A percentile compares a stretch with the other conserved stretches of the same genome.
Conservation (phyloP, 306 rosid genomes). For the Cyclanthera cordifolia region DNA sequence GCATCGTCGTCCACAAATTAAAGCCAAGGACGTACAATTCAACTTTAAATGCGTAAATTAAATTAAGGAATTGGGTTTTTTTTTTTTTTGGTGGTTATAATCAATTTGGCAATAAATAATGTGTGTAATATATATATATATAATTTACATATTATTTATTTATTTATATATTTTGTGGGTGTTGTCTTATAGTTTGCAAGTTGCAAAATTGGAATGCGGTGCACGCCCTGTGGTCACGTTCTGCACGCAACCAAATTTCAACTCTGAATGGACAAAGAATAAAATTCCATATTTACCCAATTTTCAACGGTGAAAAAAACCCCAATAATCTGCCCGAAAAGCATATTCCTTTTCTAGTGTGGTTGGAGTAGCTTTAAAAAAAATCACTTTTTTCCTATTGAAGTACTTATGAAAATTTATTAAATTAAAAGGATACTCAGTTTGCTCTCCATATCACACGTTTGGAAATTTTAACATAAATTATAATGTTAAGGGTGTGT, state of each 20-base stretch:
- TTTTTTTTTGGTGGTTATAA: neutral
- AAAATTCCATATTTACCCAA: neutral
- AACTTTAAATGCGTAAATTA: neutral
- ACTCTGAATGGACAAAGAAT: neutral
- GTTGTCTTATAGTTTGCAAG: neutral
- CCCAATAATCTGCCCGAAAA: neutral
- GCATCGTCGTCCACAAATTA: neutral
- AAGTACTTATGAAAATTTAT: too few species aligned
- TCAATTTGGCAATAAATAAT: neutral
- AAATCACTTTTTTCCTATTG: too few species aligned
- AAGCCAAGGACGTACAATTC: neutral
- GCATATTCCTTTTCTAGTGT: neutral
- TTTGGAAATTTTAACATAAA: too few species aligned
- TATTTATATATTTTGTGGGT: neutral
- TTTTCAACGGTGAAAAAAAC: neutral
- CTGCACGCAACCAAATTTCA: conserved; percentile 1
- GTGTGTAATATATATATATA: too few species aligned
- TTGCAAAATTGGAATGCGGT: conserved; percentile 2
- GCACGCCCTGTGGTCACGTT: neutral
- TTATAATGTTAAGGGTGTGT: too few species aligned
- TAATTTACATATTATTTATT: too few species aligned
- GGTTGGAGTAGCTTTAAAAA: too few species aligned
- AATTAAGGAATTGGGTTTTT: neutral
- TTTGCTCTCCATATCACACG: too few species aligned
- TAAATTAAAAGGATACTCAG: too few species aligned